phyloP scores from a whole-genome alignment of 495 filamentous ascomycete genomes.

The Aspergillus heteromorphus region DNA sequence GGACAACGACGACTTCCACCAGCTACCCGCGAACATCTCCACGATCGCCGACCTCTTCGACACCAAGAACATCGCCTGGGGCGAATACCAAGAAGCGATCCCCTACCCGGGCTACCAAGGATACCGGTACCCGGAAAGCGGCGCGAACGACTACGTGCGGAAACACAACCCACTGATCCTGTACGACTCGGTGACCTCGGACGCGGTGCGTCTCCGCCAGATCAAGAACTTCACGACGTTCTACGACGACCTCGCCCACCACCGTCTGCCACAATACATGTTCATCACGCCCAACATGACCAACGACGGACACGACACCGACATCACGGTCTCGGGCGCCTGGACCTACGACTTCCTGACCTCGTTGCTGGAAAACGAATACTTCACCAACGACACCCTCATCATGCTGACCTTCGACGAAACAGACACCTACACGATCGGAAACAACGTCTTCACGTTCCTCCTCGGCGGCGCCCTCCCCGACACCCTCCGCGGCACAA shows the following conservation, averaged over 20 bases:
- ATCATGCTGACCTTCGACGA: constrained; percentile 65
- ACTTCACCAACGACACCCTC: constrained; percentile 64
- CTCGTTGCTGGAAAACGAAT: constrained; percentile 54
- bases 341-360: constrained; percentile 58
- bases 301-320: constrained; percentile 66
- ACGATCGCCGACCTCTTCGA: constrained; percentile 65
- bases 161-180: constrained; percentile 68
- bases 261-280: constrained; percentile 63
- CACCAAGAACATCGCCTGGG: constrained; percentile 62
- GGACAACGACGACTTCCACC: constrained; percentile 57
- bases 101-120: constrained; percentile 65
- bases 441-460: constrained; percentile 53
- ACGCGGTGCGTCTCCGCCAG: constrained; percentile 46
- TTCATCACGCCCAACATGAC: constrained; percentile 76
- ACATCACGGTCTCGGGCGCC: constrained; percentile 51
- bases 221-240: constrained; percentile 67
- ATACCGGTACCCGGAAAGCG: constrained; percentile 43
- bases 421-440: constrained; percentile 49
- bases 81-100: constrained; percentile 61
- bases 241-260: constrained; percentile 47
- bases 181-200: constrained; percentile 52
- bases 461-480: constrained; percentile 63
- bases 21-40: constrained; percentile 54
- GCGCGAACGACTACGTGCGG: constrained; percentile 60
- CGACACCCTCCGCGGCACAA: constrained; percentile 49